phyloP scores from a whole-genome alignment of 2,329 filamentous ascomycete species.

The Ceratocystiopsis sp. region DNA sequence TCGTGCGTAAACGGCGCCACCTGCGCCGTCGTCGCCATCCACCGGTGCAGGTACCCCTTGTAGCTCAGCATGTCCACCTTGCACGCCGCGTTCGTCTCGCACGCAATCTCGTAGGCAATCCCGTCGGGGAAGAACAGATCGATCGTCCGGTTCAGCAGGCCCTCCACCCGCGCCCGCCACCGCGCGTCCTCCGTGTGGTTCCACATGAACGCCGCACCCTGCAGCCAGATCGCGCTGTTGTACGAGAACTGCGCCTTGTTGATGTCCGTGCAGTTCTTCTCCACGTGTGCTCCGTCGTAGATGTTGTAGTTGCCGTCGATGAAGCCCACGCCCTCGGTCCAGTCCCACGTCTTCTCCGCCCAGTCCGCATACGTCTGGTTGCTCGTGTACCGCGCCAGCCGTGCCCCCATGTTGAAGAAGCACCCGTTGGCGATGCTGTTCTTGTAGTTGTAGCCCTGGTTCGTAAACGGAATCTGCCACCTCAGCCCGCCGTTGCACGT shows the following conservation, averaged over 20 bases:
- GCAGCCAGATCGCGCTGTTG: conserved; percentile 33
- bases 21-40: conserved; percentile 30
- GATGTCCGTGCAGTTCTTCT: conserved; percentile 32
- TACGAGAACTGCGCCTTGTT: conserved; percentile 38
- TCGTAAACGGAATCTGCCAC: conserved; percentile 49
- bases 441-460: conserved; percentile 50
- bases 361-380: conserved; percentile 38
- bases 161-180: conserved; percentile 29
- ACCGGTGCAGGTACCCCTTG: conserved; percentile 37
- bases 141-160: conserved; percentile 26
- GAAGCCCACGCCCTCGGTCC: conserved; percentile 31
- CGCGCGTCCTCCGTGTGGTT: conserved; percentile 20
- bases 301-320: conserved; percentile 40
- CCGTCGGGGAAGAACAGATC: conserved; percentile 28
- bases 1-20: conserved; percentile 30
- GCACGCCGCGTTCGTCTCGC: conserved; percentile 34
- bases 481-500: conserved; percentile 45
- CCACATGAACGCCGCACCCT: conserved; percentile 42
- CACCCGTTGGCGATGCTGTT: conserved; percentile 29
- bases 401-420: conserved; percentile 35
- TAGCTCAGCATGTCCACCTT: conserved; percentile 41
- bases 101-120: conserved; percentile 37
- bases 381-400: conserved; percentile 43
- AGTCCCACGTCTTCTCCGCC: conserved; percentile 39
- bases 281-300: conserved; percentile 37